Evolutionary conservation across 139 green algal genomes (phyloP).

Genomic region (Chlorella sorokiniana): DNA sequence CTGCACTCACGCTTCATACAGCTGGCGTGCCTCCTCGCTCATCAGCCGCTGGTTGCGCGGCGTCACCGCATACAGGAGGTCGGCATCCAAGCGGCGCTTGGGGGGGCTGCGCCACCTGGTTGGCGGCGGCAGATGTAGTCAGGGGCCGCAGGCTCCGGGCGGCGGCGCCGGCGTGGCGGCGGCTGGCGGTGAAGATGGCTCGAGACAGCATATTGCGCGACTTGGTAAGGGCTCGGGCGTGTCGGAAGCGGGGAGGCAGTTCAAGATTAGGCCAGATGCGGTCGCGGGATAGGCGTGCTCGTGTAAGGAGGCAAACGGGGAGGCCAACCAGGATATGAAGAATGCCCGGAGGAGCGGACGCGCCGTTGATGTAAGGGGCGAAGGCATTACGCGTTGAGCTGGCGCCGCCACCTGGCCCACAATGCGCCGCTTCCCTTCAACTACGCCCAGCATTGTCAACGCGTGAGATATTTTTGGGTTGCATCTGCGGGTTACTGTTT

Average conservation of each 20-base stretch:
- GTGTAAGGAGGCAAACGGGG: too few relatives aligned
- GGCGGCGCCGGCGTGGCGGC: neutral
- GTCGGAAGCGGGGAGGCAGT: neutral
- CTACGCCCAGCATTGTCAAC: too few relatives aligned
- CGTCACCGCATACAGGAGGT: neutral
- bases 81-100: neutral
- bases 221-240: neutral
- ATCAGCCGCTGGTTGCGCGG: neutral
- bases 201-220: neutral
- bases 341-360: too few relatives aligned
- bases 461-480: too few relatives aligned
- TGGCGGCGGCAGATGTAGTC: neutral
- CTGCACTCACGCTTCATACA: conserved; percentile 2
- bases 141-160: neutral
- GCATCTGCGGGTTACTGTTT: too few relatives aligned
- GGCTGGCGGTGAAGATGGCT: neutral
- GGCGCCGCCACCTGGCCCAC: too few relatives aligned
- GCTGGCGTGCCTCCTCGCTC: neutral
- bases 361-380: too few relatives aligned
- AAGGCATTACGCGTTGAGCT: too few relatives aligned
- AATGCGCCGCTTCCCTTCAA: too few relatives aligned
- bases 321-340: too few relatives aligned
- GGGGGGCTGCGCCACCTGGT: neutral
- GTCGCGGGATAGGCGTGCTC: too few relatives aligned
- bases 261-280: too few relatives aligned